Base-by-base conservation (phyloP, 305 asterid species). In the Rubia tinctorum region DNA sequence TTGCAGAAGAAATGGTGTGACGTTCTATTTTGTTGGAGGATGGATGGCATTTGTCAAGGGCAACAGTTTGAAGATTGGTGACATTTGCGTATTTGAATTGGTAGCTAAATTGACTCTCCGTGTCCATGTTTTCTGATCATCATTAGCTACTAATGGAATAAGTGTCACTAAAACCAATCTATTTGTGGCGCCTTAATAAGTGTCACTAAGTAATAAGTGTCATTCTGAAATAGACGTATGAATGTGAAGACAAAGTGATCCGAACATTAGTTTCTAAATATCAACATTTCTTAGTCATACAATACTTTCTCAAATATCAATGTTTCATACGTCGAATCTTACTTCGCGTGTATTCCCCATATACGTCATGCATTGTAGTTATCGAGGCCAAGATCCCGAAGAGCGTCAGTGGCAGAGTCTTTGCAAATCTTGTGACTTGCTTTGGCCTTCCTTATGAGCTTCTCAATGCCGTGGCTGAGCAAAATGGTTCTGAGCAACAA, bases 391-490 rank as follows among this genome's bases (percentile, higher is more conserved):
- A 95, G 81, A 82, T 95, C 99, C 81, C 98, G 75, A 2, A 95
- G 82, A 6, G 99, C 98, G 82, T 92, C 97, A 43, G 97, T 87
- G 71, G 97, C 99, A 12, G 99, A 97, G 71, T 79, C 89, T 81
- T 85, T 91, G 89, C 99, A 91, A 83, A 83, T 84, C 83, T 76
- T 89, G 80, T 91, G 96, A 78, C 72, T 86, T 77, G 83, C 85
- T 82, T 90, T 92, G 3, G 97, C 96, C 78, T 75, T 87, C 81
- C 98, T 82, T 70, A 92, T 87, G 65, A 92, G 77, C 82, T 87
- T 86, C 88, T 95, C 98, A 13, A 92, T 85, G 47, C 98, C 99
- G 70, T 86, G 87, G 59, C 80, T 82, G 6, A 90, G 93, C 81
- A 95, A 76, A 82, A 95, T 79, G 60, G 84, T 86, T 82, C 98